Evolutionary conservation across 352 stramenopile genomes (phyloP), one percentile per base, ranked within the genome.

Genomic region (Globisporangium iwayamae): DNA sequence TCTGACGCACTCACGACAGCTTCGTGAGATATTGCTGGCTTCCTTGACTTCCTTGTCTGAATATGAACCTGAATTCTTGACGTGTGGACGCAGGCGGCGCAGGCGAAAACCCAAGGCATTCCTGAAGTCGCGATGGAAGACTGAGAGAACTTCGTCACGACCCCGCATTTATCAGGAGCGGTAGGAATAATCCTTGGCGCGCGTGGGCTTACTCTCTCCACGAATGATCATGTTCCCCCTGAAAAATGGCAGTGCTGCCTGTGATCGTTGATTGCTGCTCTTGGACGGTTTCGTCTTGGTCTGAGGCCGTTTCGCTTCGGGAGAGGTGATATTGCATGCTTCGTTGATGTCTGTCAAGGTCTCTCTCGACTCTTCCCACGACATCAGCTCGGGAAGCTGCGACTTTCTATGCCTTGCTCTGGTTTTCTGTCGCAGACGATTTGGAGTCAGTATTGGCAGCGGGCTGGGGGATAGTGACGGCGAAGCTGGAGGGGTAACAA

Each of bases 171-270:
- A 58, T 65, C 59, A 60, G 51, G 62, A 30, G 47, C 69, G 75
- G 51, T 69, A 83, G 43, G 68, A 45, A 55, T 79, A 79, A 64
- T 79, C 66, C 34, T 73, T 79, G n/a, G 73, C 69, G 46, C 73
- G 69, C 53, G 74, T 36, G 48, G 43, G 28, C 25, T 83, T 81
- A 36, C 76, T 68, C 25, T 81, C 73, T 25, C 80, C 80, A 68
- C 74, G 63, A 39, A 90, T 78, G 38, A 84, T 61, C 70, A 92
- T 81, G 60, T 87, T 89, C 22, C 81, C 81, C 2, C 76, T 72
- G 69, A 90, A 93, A 56, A 93, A 93, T 61, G 83, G 83, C 47
- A 90, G 59, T 13, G 66, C 70, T 22, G 30, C 41, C 61, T 74
- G 30, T 36, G 41, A 39, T 69, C 74, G 51, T 68, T 63, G 51